A percentile compares a stretch with the other conserved stretches of the same genome.
phyloP scores from a whole-genome alignment of 208 protist genomes.

The Trypanosoma lewisi region DNA sequence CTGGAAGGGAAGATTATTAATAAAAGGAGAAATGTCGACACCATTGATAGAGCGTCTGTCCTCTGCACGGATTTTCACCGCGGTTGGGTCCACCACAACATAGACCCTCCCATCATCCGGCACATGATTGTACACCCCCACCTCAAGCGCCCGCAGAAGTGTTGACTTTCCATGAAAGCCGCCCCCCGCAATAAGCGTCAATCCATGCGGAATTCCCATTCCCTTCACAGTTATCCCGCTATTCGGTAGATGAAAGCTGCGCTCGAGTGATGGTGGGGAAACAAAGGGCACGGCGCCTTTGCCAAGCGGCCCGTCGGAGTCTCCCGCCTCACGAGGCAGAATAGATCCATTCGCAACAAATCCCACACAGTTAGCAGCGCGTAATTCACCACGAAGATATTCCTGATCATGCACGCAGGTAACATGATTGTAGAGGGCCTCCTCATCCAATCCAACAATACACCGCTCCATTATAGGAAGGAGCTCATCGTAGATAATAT shows the following conservation, averaged over 20 bases:
- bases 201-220: conserved; percentile 88
- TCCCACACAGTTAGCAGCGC: conserved; percentile 47
- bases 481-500: conserved; percentile 48
- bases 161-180: conserved; percentile 97
- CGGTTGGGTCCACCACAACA: conserved; percentile 79
- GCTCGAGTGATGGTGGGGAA: conserved; percentile 62
- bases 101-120: conserved; percentile 91
- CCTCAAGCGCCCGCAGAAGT: conserved; percentile 86
- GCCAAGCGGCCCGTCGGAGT: conserved; percentile 76
- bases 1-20: conserved; percentile 84
- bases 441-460: conserved; percentile 28
- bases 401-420: conserved; percentile 87
- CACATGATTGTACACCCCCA: conserved; percentile 95
- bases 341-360: conserved; percentile 92
- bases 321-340: conserved; percentile 86
- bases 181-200: conserved; percentile 95
- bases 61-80: conserved; percentile 93
- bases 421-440: conserved; percentile 64
- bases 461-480: conserved; percentile 30
- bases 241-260: conserved; percentile 73
- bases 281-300: conserved; percentile 64
- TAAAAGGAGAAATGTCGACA: conserved; percentile 94
- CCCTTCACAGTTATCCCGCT: conserved; percentile 52
- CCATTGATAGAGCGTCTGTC: conserved; percentile 85
- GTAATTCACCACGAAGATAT: conserved; percentile 67